phyloP scores from a whole-genome alignment of 2,329 filamentous ascomycete genomes.

The Penicillium brevicompactum region DNA sequence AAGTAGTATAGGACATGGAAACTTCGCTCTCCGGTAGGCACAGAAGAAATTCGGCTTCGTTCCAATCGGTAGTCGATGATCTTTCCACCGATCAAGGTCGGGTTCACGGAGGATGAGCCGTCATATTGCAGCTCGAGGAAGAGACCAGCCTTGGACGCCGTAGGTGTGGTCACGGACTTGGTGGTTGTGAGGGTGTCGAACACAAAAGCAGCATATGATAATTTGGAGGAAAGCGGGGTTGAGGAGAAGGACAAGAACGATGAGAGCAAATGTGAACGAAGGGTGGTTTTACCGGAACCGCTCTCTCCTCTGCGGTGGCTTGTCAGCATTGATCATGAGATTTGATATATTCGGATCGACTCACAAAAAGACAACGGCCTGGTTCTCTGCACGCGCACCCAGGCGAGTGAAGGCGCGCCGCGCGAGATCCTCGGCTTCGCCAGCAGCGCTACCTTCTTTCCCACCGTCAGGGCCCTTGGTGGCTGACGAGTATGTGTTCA shows the following conservation, averaged over 20 bases:
- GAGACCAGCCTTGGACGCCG: slow-evolving; percentile 90
- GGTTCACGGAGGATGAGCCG: slow-evolving; percentile 78
- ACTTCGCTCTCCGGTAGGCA: slow-evolving; percentile 93
- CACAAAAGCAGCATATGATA: slow-evolving; percentile 90
- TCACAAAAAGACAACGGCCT: slow-evolving; percentile 90
- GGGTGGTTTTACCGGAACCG: slow-evolving; percentile 91
- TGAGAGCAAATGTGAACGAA: slow-evolving; percentile 84
- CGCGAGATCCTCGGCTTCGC: slow-evolving; percentile 88
- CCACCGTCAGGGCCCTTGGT: slow-evolving; percentile 85
- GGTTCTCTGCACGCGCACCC: slow-evolving; percentile 87
- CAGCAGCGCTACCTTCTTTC: slow-evolving; percentile 89
- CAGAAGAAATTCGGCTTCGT: slow-evolving; percentile 83
- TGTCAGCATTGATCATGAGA: slow-evolving; percentile 23
- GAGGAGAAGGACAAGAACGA: slow-evolving; percentile 86
- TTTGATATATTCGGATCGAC: slow-evolving; percentile 39
- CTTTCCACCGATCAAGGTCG: slow-evolving; percentile 89
- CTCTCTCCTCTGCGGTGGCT: slow-evolving; percentile 77
- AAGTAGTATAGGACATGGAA: slow-evolving; percentile 97
- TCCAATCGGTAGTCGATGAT: slow-evolving; percentile 91
- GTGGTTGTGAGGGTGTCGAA: slow-evolving; percentile 97
- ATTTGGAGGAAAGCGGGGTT: slow-evolving; percentile 88
- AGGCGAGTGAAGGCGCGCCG: slow-evolving; percentile 81
- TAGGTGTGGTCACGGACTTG: slow-evolving; percentile 93
- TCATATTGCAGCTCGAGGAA: slow-evolving; percentile 98
- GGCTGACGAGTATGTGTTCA: slow-evolving; percentile 94